These are phyloP conservation scores for Fragilariopsis cylindrus DNA, from an alignment of 108 stramenopile species.

Conservation along the genomic window DNA sequence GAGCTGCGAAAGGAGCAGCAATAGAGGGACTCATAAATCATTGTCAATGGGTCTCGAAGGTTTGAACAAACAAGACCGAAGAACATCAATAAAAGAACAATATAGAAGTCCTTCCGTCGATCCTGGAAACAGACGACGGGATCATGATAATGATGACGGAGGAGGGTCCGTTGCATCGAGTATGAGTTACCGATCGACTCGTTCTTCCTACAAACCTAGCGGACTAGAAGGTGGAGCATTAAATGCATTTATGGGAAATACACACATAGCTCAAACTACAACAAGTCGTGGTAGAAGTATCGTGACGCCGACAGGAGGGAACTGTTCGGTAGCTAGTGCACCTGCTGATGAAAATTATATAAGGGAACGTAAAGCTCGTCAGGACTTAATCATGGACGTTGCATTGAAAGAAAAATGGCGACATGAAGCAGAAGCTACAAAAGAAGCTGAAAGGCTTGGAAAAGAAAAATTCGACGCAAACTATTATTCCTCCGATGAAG, in stretches of 20 bases:
- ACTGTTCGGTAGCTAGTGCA: conserved; percentile 12
- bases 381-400: conserved; percentile 17
- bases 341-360: conserved; percentile 20
- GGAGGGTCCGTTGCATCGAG: conserved; percentile 17
- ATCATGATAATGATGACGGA: conserved; percentile 14
- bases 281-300: neutral
- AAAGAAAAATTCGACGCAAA: conserved; percentile 1
- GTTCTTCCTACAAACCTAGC: neutral
- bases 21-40: neutral
- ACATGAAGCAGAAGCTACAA: neutral
- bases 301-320: neutral
- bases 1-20: neutral
- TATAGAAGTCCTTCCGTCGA: neutral
- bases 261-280: neutral
- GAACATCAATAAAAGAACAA: neutral
- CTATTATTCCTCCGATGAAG: conserved; percentile 4
- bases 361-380: conserved; percentile 19
- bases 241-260: conserved; percentile 19
- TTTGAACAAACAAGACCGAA: neutral
- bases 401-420: conserved; percentile 16
- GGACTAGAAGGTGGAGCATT: conserved; percentile 32
- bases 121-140: neutral
- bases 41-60: neutral
- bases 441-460: neutral
- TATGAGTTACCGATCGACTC: conserved; percentile 1